Conservation (phyloP, 148 eudicot genomes). For the Selenicereus undatus region DNA sequence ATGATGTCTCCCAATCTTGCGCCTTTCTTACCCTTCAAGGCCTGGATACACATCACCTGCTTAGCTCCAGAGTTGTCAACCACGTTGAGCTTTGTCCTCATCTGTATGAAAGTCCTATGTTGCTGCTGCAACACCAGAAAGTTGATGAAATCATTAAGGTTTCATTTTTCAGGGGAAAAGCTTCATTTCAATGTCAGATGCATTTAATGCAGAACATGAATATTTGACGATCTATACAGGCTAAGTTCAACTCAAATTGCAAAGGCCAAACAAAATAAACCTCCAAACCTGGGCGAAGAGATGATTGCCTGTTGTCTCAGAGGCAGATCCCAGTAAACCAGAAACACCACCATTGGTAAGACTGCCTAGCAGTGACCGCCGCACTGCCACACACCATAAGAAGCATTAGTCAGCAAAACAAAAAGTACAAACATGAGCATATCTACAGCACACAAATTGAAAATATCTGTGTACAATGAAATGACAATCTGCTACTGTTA, state of each 20-base stretch:
- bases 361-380: constrained; percentile 52
- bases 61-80: constrained; percentile 96
- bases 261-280: background rate
- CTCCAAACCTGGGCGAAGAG: constrained; percentile 48
- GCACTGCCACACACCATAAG: constrained; percentile 29
- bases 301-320: constrained; percentile 32
- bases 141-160: constrained; percentile 2
- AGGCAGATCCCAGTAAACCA: constrained; percentile 31
- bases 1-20: constrained; percentile 82
- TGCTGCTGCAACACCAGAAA: constrained; percentile 52
- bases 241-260: background rate
- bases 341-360: constrained; percentile 32
- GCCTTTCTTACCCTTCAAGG: constrained; percentile 65
- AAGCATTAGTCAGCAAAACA: constrained; percentile 10
- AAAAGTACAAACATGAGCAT: background rate
- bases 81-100: constrained; percentile 80
- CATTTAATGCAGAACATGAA: background rate
- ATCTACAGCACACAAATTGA: background rate
- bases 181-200: background rate
- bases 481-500: background rate
- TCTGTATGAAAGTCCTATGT: constrained; percentile 76
- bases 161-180: background rate
- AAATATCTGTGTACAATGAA: background rate
- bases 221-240: background rate
- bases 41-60: constrained; percentile 83